phyloP scores from a whole-genome alignment of 2,329 filamentous ascomycete species.

The Mycogone perniciosa region DNA sequence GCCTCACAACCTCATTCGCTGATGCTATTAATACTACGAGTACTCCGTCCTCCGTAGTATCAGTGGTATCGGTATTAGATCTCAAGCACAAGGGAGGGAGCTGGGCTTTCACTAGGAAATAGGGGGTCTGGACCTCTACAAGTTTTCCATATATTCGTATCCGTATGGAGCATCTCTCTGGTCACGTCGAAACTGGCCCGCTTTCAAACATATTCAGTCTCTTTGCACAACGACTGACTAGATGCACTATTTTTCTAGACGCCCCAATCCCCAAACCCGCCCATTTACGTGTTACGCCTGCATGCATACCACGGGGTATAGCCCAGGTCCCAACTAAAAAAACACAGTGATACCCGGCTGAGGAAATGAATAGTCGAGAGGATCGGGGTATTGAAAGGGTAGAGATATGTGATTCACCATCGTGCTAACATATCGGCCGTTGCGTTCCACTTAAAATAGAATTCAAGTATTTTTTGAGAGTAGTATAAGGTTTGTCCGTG shows the following conservation, averaged over 20 bases:
- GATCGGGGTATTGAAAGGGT: slow-evolving; percentile 9
- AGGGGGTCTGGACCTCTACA: too few species aligned
- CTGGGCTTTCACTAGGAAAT: too few species aligned
- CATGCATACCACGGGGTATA: slow-evolving; percentile 19
- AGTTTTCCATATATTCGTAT: neutral
- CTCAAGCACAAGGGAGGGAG: too few species aligned
- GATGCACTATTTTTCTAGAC: slow-evolving; percentile 19
- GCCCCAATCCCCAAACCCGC: slow-evolving; percentile 13
- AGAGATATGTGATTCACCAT: slow-evolving; percentile 10
- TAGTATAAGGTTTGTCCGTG: slow-evolving; percentile 1
- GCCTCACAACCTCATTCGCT: too few species aligned
- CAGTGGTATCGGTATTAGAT: too few species aligned
- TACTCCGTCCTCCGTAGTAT: too few species aligned
- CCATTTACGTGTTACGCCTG: slow-evolving; percentile 8
- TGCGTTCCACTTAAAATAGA: slow-evolving; percentile 6
- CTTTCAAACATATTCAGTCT: slow-evolving; percentile 16
- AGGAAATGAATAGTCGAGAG: slow-evolving; percentile 13
- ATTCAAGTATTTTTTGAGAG: slow-evolving; percentile 2
- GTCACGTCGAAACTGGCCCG: slow-evolving; percentile 3
- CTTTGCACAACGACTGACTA: slow-evolving; percentile 19
- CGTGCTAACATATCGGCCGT: slow-evolving; percentile 15
- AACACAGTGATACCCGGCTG: slow-evolving; percentile 15
- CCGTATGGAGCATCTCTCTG: neutral
- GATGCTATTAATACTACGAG: too few species aligned
- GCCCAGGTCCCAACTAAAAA: slow-evolving; percentile 10